Evolutionary conservation across 352 stramenopile genomes (phyloP).

Genomic region (Blastocystis sp.): DNA sequence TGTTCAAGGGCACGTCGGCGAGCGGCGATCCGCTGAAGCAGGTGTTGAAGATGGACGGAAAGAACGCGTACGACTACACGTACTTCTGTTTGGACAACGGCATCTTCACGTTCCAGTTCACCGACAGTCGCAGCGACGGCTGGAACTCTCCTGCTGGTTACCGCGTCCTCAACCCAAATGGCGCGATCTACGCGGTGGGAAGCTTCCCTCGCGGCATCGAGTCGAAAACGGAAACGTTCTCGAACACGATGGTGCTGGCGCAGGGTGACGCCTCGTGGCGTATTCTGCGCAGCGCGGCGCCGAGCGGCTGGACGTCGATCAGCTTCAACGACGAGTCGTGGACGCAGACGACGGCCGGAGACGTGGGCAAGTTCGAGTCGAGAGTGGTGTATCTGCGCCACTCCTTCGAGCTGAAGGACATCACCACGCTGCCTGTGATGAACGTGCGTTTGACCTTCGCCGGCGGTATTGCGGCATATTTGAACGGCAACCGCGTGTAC

Average conservation of each 20-base stretch:
- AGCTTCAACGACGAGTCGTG: conserved; percentile 8
- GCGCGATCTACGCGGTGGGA: not conserved
- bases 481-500: conserved; percentile 45
- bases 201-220: not conserved
- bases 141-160: conserved; percentile 29
- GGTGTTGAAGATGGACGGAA: not conserved
- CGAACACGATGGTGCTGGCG: not conserved
- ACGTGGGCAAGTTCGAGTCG: not conserved
- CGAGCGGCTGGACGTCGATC: not conserved
- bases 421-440: conserved; percentile 13
- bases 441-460: not conserved
- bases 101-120: conserved; percentile 55
- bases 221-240: conserved; percentile 3
- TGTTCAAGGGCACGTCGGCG: not conserved
- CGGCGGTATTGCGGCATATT: conserved; percentile 11
- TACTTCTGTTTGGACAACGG: conserved; percentile 46
- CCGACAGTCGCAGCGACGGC: not conserved
- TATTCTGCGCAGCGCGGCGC: not conserved
- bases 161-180: not conserved
- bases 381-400: conserved; percentile 20
- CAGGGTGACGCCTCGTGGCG: not conserved
- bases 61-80: conserved; percentile 22
- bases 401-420: not conserved
- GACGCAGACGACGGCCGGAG: not conserved
- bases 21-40: not conserved